phyloP scores from a whole-genome alignment of 208 protist species.

The Perkinsela sp. region DNA sequence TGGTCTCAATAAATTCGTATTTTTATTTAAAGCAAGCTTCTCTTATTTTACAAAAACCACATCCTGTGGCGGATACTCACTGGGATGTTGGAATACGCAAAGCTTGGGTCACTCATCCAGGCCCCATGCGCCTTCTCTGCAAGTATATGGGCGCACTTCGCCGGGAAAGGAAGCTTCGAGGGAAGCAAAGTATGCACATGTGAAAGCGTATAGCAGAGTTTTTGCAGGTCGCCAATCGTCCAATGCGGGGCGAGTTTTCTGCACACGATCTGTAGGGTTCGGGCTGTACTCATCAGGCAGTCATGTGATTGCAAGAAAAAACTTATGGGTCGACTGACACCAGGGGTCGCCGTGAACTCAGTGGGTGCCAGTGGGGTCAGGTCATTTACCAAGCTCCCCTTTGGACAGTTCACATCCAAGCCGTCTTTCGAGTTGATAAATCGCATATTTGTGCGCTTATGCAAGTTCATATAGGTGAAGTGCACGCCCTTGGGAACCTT shows the following conservation, averaged over 20 bases:
- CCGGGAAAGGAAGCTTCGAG: slow-evolving; percentile 64
- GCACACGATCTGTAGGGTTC: slow-evolving; percentile 41
- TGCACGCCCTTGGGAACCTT: slow-evolving; percentile 7
- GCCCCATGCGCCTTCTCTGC: slow-evolving; percentile 30
- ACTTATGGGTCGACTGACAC: slow-evolving; percentile 8
- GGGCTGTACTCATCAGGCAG: slow-evolving; percentile 41
- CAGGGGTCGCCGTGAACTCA: slow-evolving; percentile 7
- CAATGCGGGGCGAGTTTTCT: slow-evolving; percentile 29
- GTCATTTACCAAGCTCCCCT: slow-evolving; percentile 27
- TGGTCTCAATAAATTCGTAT: too few relatives aligned
- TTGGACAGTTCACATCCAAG: slow-evolving; percentile 17
- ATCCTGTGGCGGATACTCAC: slow-evolving; percentile 18
- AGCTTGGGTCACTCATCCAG: slow-evolving; percentile 28
- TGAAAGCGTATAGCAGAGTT: slow-evolving; percentile 28
- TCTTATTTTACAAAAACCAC: slow-evolving; percentile 61
- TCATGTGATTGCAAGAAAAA: slow-evolving; percentile 63
- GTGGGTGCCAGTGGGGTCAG: slow-evolving; percentile 19
- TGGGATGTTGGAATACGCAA: slow-evolving; percentile 33
- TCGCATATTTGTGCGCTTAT: slow-evolving; percentile 57
- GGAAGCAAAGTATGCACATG: slow-evolving; percentile 23
- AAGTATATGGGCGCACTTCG: slow-evolving; percentile 41
- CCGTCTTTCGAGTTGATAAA: slow-evolving; percentile 16
- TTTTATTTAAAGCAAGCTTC: too few relatives aligned
- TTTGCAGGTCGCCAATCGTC: slow-evolving; percentile 33
- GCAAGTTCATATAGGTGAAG: slow-evolving; percentile 45